A percentile compares a stretch with the other conserved stretches of the same genome.
phyloP scores from a whole-genome alignment of 805 yeast species.

The Wickerhamiella bombiphila region DNA sequence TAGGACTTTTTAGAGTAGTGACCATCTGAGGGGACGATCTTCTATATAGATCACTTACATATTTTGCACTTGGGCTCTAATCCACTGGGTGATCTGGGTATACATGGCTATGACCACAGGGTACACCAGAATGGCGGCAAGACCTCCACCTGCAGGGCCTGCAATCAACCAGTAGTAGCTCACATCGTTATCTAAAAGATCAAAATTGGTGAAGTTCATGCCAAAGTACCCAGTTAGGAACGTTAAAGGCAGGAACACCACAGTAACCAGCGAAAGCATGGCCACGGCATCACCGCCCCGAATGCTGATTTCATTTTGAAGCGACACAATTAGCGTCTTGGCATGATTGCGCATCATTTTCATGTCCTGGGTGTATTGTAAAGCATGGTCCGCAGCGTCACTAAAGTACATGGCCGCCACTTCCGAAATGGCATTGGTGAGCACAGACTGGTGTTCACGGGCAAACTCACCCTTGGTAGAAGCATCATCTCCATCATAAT shows the following conservation, averaged over 20 bases:
- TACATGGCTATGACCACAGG: conserved; percentile 4
- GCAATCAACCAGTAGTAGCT: conserved; percentile 36
- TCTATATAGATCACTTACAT: too few relatives aligned
- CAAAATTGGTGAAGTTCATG: conserved; percentile 36
- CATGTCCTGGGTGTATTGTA: conserved; percentile 37
- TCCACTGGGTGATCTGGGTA: conserved; percentile 13
- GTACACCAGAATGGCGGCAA: conserved; percentile 20
- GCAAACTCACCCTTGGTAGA: too few relatives aligned
- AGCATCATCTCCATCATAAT: not conserved
- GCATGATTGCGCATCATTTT: conserved; percentile 40
- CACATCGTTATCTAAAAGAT: conserved; percentile 27
- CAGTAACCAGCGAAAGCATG: conserved; percentile 40
- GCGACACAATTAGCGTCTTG: conserved; percentile 35
- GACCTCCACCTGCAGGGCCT: conserved; percentile 24
- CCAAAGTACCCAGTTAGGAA: conserved; percentile 52
- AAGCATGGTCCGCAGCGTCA: conserved; percentile 44
- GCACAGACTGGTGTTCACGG: conserved; percentile 10
- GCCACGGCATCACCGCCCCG: conserved; percentile 42
- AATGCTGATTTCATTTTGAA: conserved; percentile 43
- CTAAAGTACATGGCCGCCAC: conserved; percentile 34
- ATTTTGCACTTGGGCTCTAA: conserved; percentile 10
- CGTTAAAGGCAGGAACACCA: conserved; percentile 42
- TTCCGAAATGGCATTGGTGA: conserved; percentile 24
- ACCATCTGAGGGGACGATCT: not conserved
- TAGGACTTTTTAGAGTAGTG: too few relatives aligned